phyloP scores from a whole-genome alignment of 768 basidiomycete species.

The Naganishia randhawae region DNA sequence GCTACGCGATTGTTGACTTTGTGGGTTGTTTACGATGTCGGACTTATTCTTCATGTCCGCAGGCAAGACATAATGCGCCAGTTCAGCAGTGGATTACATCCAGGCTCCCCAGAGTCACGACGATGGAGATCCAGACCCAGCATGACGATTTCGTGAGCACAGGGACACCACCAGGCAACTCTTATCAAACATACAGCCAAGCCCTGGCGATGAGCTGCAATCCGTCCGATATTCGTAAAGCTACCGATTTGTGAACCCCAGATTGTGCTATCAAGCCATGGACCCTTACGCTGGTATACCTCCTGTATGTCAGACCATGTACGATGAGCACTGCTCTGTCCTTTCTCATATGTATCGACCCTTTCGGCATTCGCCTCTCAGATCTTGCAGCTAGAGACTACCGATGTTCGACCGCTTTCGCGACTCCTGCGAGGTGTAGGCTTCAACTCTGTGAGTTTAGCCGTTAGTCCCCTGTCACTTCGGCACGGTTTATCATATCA shows the following conservation, averaged over 20 bases:
- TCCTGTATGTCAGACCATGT: not conserved
- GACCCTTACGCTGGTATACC: not conserved
- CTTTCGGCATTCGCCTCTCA: not conserved
- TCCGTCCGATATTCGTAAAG: not conserved
- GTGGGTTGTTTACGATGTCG: slow-evolving; percentile 16
- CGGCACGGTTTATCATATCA: not conserved
- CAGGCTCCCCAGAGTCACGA: too few species aligned
- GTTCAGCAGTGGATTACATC: not conserved
- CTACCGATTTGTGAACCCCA: not conserved
- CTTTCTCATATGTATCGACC: not conserved
- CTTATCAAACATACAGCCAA: not conserved
- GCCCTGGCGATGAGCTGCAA: not conserved
- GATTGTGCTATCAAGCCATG: not conserved
- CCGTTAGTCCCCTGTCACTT: not conserved
- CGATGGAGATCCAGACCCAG: too few species aligned
- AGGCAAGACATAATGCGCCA: not conserved
- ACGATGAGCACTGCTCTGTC: too few species aligned
- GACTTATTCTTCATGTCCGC: not conserved
- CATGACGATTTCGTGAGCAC: not conserved
- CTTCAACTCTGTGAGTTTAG: slow-evolving; percentile 66
- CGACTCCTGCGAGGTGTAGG: slow-evolving; percentile 75
- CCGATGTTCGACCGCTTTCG: slow-evolving; percentile 75
- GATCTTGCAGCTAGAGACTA: slow-evolving; percentile 49
- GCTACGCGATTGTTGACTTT: slow-evolving; percentile 15
- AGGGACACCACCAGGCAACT: not conserved